Conservation (phyloP, 2,329 filamentous ascomycete genomes). For the Fusarium sp. region DNA sequence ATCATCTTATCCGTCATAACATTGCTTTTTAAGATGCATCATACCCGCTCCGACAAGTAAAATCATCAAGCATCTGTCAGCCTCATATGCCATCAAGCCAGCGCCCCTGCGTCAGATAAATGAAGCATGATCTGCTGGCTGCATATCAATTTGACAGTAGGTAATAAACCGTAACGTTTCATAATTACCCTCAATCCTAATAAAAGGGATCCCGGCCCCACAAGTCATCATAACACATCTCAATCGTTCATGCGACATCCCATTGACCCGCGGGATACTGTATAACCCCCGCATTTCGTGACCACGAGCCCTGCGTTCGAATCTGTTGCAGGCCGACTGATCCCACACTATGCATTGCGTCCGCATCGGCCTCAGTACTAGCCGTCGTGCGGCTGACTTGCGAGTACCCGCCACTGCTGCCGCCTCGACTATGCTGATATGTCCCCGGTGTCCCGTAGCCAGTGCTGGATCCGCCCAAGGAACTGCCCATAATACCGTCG, state of each 20-base stretch:
- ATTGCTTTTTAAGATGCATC: slow-evolving; percentile 18
- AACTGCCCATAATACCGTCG: slow-evolving; percentile 15
- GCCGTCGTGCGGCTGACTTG: slow-evolving; percentile 47
- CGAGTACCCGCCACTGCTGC: slow-evolving; percentile 50
- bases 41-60: slow-evolving; percentile 11
- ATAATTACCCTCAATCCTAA: slow-evolving; percentile 7
- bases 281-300: slow-evolving; percentile 28
- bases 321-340: slow-evolving; percentile 37
- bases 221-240: slow-evolving; percentile 3
- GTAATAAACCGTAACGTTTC: slow-evolving; percentile 24
- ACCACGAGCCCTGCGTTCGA: slow-evolving; percentile 33
- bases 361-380: slow-evolving; percentile 44
- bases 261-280: slow-evolving; percentile 38
- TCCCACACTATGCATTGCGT: slow-evolving; percentile 36
- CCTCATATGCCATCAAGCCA: slow-evolving; percentile 12
- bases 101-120: slow-evolving; percentile 24
- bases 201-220: slow-evolving; percentile 9
- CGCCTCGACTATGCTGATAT: slow-evolving; percentile 45
- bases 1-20: neutral
- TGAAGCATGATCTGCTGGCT: slow-evolving; percentile 24
- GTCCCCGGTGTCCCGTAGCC: slow-evolving; percentile 46
- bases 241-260: slow-evolving; percentile 14
- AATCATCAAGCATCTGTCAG: slow-evolving; percentile 11
- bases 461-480: slow-evolving; percentile 38
- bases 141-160: slow-evolving; percentile 2